phyloP scores from a whole-genome alignment of 176 grass and related monocot species.

The Ananas comosus region DNA sequence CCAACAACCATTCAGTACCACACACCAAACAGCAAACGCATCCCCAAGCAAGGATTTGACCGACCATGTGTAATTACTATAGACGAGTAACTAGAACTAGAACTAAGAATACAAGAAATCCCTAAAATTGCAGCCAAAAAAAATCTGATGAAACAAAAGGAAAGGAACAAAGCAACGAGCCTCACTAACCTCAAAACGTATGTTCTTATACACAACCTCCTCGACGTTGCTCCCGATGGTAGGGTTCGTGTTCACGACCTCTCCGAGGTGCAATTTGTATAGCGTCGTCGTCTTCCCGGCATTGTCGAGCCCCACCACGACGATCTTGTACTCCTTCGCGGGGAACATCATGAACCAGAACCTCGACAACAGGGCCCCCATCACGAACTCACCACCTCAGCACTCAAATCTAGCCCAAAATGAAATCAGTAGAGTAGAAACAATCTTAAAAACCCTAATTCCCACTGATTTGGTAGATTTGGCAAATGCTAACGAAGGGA shows the following conservation, averaged over 20 bases:
- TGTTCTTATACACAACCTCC: constrained; percentile 98
- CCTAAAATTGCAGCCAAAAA: neutral
- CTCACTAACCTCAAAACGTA: constrained; percentile 74
- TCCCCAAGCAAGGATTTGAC: no score
- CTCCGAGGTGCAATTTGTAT: constrained; percentile 94
- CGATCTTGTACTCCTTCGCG: constrained; percentile 97
- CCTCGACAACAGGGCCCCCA: constrained; percentile 80
- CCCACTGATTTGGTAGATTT: no score
- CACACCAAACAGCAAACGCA: no score
- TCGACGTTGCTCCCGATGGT: constrained; percentile 98
- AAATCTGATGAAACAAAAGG: neutral
- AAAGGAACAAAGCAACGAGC: neutral
- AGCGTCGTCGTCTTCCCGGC: constrained; percentile 93
- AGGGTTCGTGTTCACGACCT: constrained; percentile 88
- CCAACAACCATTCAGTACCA: no score
- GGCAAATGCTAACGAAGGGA: neutral
- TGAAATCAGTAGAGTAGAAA: neutral
- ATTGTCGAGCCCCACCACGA: constrained; percentile 91
- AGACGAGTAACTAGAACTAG: neutral
- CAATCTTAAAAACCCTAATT: neutral
- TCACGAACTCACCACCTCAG: constrained; percentile 12
- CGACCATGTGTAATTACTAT: no score
- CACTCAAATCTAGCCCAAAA: neutral
- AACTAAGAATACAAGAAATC: neutral
- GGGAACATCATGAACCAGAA: constrained; percentile 98